Percentiles rank a stretch among this genome's conserved stretches.
These are phyloP conservation scores for Colletotrichum navitas DNA, from an alignment of 2,329 filamentous ascomycete species.

Conservation along the genomic window DNA sequence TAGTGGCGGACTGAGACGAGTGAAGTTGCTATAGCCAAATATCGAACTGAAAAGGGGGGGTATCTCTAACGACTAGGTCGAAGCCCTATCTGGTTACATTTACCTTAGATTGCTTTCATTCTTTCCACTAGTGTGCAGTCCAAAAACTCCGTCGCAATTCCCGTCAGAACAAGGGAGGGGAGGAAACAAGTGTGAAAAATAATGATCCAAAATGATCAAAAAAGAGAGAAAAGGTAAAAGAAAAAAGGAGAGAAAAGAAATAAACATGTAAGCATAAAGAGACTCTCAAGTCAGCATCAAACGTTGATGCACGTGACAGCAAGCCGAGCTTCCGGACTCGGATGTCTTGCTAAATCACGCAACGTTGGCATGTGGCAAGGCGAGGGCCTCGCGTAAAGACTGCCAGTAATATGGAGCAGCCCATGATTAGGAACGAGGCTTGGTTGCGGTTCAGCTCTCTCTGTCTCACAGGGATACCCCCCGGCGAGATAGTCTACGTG, in stretches of 20 bases:
- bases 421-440: neutral
- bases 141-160: constrained; percentile 14
- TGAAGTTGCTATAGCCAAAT: neutral
- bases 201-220: too few relatives aligned
- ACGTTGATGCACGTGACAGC: neutral
- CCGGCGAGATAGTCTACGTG: neutral
- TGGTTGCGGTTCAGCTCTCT: neutral
- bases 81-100: constrained; percentile 20
- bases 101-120: constrained; percentile 13
- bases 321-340: neutral
- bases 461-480: neutral
- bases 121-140: neutral
- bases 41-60: constrained; percentile 2
- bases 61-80: constrained; percentile 10
- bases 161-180: neutral
- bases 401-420: neutral
- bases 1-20: neutral
- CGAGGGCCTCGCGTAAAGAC: neutral
- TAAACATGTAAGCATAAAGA: neutral
- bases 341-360: neutral
- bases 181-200: neutral
- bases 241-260: neutral
- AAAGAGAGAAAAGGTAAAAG: neutral
- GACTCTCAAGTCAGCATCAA: neutral
- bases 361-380: neutral